Base-by-base conservation (phyloP, 164 flowering plant genomes). In the Magnolia changhungtana region DNA sequence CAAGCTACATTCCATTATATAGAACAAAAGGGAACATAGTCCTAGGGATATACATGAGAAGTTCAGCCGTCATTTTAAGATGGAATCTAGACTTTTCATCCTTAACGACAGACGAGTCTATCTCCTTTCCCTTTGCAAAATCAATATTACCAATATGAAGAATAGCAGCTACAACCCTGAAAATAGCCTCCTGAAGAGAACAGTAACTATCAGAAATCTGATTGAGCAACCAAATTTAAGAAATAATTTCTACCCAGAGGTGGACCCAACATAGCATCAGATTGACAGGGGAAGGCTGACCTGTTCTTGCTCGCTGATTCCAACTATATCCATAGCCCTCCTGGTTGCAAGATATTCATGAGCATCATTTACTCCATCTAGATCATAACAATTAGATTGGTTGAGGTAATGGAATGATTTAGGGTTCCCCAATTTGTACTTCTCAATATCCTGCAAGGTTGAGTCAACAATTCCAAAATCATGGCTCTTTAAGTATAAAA, bases 251-350 rank as follows among this genome's bases (percentile, higher is more conserved):
- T 51, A 61, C 21, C 52, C 18, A 55, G 55, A 52, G 18, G 50
- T 51, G 18, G 14, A 61, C 16, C 50, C 27, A 59, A 69, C 63
- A 72, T 29, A 77, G 8, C 6, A 45, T 68, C 66, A 73, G 51
- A 73, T 11, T n/a, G 49, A 29, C 27, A 65, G 19, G 16, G 13
- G 67, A 77, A 74, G 16, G 80, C 81, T 75, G 63, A 93, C 99
- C 97, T 96, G 99, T 69, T 96, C 98, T 73, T 90, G 88, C 72
- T 88, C 96, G 84, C 92, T 90, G 78, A 96, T 96, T 73, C 99
- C 99, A 78, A 96, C 99, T 45, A 96, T 80, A 82, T 96, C 99
- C 98, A 96, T 96, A 23, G 99, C 99, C 83, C 95, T 89, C 87
- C 96, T 89, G 70, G 97, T 94, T 71, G 92, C 97, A 75, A 90